These are phyloP conservation scores for Stagonosporopsis cucurbitacearum DNA, from an alignment of 2,329 filamentous ascomycete genomes.

Conservation along the genomic window DNA sequence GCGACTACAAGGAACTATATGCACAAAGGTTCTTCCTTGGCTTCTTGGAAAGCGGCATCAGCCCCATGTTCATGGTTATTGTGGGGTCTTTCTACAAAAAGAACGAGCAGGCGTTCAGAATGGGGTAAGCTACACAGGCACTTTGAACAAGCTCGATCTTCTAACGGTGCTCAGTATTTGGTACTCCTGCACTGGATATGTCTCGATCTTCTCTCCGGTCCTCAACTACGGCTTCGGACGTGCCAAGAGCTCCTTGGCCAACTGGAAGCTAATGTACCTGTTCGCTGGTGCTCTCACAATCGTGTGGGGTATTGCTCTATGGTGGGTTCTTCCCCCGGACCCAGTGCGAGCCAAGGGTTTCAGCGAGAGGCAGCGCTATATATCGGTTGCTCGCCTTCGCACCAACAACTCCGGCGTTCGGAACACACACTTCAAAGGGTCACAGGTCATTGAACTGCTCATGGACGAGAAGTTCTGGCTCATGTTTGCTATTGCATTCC, in stretches of 20 bases:
- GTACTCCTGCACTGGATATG: conserved; percentile 64
- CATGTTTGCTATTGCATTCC: conserved; percentile 28
- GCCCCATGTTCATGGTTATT: conserved; percentile 59
- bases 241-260: conserved; percentile 19
- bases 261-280: conserved; percentile 36
- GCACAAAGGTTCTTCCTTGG: conserved; percentile 60
- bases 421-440: conserved; percentile 69
- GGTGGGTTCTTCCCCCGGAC: conserved; percentile 50
- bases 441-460: conserved; percentile 66
- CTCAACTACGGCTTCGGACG: conserved; percentile 39
- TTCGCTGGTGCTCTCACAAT: conserved; percentile 32
- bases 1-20: conserved; percentile 56
- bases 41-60: conserved; percentile 60
- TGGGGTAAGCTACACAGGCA: conserved; percentile 48
- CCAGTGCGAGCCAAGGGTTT: conserved; percentile 48
- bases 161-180: conserved; percentile 46
- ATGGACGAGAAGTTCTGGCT: conserved; percentile 63
- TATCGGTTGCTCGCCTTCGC: conserved; percentile 70
- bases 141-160: background rate
- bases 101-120: conserved; percentile 65
- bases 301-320: conserved; percentile 34
- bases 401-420: conserved; percentile 77
- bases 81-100: conserved; percentile 63
- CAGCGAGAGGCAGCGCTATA: conserved; percentile 45
- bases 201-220: conserved; percentile 27